Evolutionary conservation across 352 stramenopile species (phyloP), one percentile per base, ranked within the genome.

Genomic region (Phytophthora crassamura): DNA sequence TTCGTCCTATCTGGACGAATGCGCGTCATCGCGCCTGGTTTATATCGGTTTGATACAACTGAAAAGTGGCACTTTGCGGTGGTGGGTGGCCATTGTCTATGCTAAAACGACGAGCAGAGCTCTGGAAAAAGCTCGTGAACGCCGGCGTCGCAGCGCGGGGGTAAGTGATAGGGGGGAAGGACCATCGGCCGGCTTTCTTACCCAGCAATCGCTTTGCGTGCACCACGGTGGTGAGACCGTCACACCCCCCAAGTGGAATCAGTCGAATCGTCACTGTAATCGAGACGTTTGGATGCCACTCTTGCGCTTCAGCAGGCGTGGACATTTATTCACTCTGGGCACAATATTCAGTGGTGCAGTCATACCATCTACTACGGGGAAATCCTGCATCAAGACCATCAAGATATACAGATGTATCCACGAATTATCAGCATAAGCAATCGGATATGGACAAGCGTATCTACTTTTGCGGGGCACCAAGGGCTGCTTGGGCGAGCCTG

Each of bases 211-310:
- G 33, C 32, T 7, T 20, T 16, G 20, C 20, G 35, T n/a, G 43
- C 7, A 1, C 6, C 41, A 54, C 35, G n/a, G 12, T 12, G 39
- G 58, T 60, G 43, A 50, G 59, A 63, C 43, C 30, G 38, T 57
- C 59, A 52, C 43, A 49, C 52, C 60, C 42, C 4, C 7, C 3
- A 3, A 25, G 49, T 2, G 46, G 20, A 40, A 55, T 55, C 15
- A 40, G 32, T 15, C 46, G 25, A 30, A 6, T 9, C 11, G 10
- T 15, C 10, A 35, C 25, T 51, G 60, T 55, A 72, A 70, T 70
- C 66, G 42, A 47, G 7, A 40, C 64, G 67, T 64, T 71, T 72
- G 62, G 67, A 72, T 72, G 67, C 54, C 12, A 35, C 25, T 41
- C 40, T 72, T 73, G 65, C 65, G 65, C 49, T 72, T 72, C 64